A percentile compares a stretch with the other conserved stretches of the same genome.
Evolutionary conservation across 352 stramenopile species (phyloP).

Genomic region (Phytophthora parvispora): DNA sequence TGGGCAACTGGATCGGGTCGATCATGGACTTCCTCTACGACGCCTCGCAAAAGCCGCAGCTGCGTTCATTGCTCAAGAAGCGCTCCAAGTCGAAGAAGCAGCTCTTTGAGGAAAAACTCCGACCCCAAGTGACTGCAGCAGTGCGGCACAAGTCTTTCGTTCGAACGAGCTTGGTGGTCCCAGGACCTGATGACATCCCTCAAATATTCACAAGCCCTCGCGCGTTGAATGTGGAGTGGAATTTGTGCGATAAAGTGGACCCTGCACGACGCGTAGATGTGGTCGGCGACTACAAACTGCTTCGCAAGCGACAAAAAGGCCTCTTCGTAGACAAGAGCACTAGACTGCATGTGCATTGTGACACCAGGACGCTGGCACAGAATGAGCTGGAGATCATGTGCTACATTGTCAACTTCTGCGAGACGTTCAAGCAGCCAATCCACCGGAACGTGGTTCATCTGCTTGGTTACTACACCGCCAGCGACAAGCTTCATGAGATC

Average conservation of each 20-base stretch:
- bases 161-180: slow-evolving; percentile 19
- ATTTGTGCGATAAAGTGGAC: slow-evolving; percentile 69
- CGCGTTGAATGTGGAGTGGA: slow-evolving; percentile 72
- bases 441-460: slow-evolving; percentile 69
- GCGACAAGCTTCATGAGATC: slow-evolving; percentile 61
- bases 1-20: slow-evolving; percentile 24
- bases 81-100: slow-evolving; percentile 34
- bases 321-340: slow-evolving; percentile 71
- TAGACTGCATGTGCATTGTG: slow-evolving; percentile 45
- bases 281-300: slow-evolving; percentile 57
- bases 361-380: slow-evolving; percentile 45
- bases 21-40: slow-evolving; percentile 16
- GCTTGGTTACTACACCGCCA: slow-evolving; percentile 60
- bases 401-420: slow-evolving; percentile 57
- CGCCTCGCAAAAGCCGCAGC: slow-evolving; percentile 1
- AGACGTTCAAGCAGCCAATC: slow-evolving; percentile 42
- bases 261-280: slow-evolving; percentile 64
- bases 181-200: slow-evolving; percentile 31
- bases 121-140: slow-evolving; percentile 22
- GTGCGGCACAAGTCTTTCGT: slow-evolving; percentile 34
- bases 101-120: slow-evolving; percentile 36
- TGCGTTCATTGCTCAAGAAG: slow-evolving; percentile 12
- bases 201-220: slow-evolving; percentile 59
- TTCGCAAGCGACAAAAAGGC: slow-evolving; percentile 57
- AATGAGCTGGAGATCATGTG: slow-evolving; percentile 77